Conservation (phyloP, 1,139 yeast species). For the Blastobotrys capitulatus region DNA sequence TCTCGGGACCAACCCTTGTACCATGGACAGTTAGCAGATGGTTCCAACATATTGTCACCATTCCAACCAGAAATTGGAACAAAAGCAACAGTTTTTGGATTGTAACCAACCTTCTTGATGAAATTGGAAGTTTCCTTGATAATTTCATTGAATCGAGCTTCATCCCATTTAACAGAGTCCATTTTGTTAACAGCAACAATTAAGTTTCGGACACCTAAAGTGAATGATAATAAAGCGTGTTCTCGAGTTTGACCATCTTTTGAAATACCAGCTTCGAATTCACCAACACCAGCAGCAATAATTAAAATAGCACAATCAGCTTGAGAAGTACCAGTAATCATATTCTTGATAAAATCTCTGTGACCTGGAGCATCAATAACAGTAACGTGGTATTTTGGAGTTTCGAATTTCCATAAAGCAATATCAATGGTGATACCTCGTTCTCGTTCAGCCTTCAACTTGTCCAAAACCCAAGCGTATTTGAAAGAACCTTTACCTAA, state of each 20-base stretch:
- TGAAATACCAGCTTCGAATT: slow-evolving; percentile 93
- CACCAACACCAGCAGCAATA: slow-evolving; percentile 91
- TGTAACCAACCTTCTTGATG: slow-evolving; percentile 91
- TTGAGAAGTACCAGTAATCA: slow-evolving; percentile 94
- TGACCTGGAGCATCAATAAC: slow-evolving; percentile 95
- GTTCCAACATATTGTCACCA: slow-evolving; percentile 91
- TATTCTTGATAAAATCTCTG: slow-evolving; percentile 94
- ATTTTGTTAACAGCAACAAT: slow-evolving; percentile 91
- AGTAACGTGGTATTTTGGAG: slow-evolving; percentile 89
- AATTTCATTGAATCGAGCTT: slow-evolving; percentile 75
- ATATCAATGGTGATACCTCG: slow-evolving; percentile 96
- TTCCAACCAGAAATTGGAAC: slow-evolving; percentile 93
- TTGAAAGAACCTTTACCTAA: slow-evolving; percentile 98
- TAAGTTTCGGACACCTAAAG: slow-evolving; percentile 85
- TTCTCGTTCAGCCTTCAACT: slow-evolving; percentile 94
- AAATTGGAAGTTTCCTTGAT: slow-evolving; percentile 80
- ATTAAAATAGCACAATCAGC: slow-evolving; percentile 90
- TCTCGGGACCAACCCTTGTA: slow-evolving; percentile 89
- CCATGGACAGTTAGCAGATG: slow-evolving; percentile 81
- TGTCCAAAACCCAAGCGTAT: slow-evolving; percentile 97
- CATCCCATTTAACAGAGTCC: slow-evolving; percentile 87
- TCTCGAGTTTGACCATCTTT: slow-evolving; percentile 93
- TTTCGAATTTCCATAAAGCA: slow-evolving; percentile 94
- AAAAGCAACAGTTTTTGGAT: slow-evolving; percentile 88
- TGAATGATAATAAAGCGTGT: slow-evolving; percentile 86